phyloP scores from a whole-genome alignment of 2,329 filamentous ascomycete genomes.

The Colletotrichum sp. region DNA sequence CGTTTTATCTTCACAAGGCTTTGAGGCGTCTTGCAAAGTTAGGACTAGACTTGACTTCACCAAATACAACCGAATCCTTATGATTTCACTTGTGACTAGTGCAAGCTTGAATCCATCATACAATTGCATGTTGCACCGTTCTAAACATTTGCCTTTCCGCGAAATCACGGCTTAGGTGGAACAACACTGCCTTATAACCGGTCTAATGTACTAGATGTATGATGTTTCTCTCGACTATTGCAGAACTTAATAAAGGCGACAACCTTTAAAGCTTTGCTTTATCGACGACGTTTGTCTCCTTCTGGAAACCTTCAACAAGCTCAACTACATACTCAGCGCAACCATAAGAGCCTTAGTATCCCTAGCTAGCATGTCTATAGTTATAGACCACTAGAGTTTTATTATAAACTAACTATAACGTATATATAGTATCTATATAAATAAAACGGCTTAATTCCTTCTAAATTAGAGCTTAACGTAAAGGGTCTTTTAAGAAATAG shows the following conservation, averaged over 20 bases:
- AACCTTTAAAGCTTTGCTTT: slow-evolving; percentile 31
- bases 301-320: slow-evolving; percentile 67
- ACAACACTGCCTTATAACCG: background rate
- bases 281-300: slow-evolving; percentile 28
- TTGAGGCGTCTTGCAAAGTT: background rate
- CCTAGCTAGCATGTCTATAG: slow-evolving; percentile 81
- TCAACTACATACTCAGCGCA: slow-evolving; percentile 71
- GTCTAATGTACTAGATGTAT: too few species aligned
- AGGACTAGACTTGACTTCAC: background rate
- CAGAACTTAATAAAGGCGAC: background rate
- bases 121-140: background rate
- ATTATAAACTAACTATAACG: too few species aligned
- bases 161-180: background rate
- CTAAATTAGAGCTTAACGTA: too few species aligned
- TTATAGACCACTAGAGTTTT: slow-evolving; percentile 77
- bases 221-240: background rate
- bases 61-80: background rate
- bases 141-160: background rate
- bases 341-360: slow-evolving; percentile 74
- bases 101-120: background rate
- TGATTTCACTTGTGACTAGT: background rate
- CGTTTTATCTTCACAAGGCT: background rate
- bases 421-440: too few species aligned
- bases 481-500: too few species aligned
- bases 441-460: too few species aligned